Percentiles rank a stretch among this genome's conserved stretches.
phyloP scores from a whole-genome alignment of 73 alveolate genomes.

The Symbiodinium natans region DNA sequence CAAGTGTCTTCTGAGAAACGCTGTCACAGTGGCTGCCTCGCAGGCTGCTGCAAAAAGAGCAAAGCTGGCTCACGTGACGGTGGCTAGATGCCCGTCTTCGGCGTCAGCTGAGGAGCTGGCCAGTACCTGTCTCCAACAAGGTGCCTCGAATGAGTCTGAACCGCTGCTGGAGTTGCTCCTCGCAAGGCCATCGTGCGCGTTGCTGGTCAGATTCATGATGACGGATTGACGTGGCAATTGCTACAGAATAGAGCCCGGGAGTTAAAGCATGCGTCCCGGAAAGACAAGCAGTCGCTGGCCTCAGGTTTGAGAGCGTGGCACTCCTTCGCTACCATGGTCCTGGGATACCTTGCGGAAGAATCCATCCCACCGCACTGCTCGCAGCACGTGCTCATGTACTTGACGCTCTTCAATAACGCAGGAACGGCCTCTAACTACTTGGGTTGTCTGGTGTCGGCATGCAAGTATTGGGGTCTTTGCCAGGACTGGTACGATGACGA shows the following conservation, averaged over 20 bases:
- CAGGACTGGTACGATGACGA: constrained; percentile 21
- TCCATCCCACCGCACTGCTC: constrained; percentile 8
- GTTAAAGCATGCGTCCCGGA: neutral
- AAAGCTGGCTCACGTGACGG: neutral
- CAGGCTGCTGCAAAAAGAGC: neutral
- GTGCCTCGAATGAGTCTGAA: too few relatives aligned
- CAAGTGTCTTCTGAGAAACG: neutral
- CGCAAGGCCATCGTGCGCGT: too few relatives aligned
- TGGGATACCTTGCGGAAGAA: neutral
- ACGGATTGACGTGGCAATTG: too few relatives aligned
- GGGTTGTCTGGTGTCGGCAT: constrained; percentile 41
- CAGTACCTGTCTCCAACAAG: too few relatives aligned
- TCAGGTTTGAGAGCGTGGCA: constrained; percentile 29
- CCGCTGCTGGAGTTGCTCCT: too few relatives aligned
- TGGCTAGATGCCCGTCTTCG: too few relatives aligned
- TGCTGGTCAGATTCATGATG: too few relatives aligned
- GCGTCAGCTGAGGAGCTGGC: too few relatives aligned
- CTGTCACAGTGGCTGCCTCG: neutral
- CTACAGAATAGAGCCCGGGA: neutral
- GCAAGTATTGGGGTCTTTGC: neutral
- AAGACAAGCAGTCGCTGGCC: neutral
- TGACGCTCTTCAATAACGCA: neutral
- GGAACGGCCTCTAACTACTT: constrained; percentile 35
- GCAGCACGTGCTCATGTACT: neutral
- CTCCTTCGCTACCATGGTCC: neutral